Conservation (phyloP, 305 asterid species). For the Rubia peregrina region DNA sequence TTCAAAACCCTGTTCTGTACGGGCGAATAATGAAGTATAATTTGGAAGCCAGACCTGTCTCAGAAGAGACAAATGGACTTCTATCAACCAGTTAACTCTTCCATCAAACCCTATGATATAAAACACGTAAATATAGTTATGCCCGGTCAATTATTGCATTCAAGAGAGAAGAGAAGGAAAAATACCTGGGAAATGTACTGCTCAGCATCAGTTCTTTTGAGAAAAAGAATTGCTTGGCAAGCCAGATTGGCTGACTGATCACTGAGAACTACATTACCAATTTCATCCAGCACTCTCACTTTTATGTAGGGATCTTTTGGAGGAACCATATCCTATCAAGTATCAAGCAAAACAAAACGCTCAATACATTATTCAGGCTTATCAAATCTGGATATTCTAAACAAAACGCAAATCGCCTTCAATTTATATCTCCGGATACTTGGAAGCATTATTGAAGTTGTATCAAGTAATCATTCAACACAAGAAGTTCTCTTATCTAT, state of each 20-base stretch:
- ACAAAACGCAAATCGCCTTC: neutral
- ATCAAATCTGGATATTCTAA: neutral
- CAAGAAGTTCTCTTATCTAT: neutral
- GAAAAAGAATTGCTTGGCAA: constrained; percentile 78
- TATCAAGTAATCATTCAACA: neutral
- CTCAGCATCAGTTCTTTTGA: constrained; percentile 84
- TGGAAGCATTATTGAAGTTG: constrained; percentile 1
- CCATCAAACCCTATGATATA: constrained; percentile 59
- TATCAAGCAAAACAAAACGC: constrained; percentile 19
- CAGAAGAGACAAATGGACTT: neutral
- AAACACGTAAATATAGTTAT: constrained; percentile 5
- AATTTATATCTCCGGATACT: neutral
- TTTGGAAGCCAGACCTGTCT: neutral
- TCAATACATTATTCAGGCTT: constrained; percentile 3
- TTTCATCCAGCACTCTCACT: constrained; percentile 78
- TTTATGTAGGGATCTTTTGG: constrained; percentile 95
- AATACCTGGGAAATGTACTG: constrained; percentile 73
- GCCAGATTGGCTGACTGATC: constrained; percentile 77
- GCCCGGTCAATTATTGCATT: neutral
- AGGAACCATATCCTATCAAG: constrained; percentile 77
- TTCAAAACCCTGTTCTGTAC: neutral
- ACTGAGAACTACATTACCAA: constrained; percentile 66
- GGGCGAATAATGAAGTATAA: neutral
- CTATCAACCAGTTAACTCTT: constrained; percentile 54
- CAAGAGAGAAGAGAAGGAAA: constrained; percentile 8